A percentile compares a stretch with the other conserved stretches of the same genome.
Conservation (phyloP, 768 basidiomycete genomes). For the Macrolepiota fuliginosa region DNA sequence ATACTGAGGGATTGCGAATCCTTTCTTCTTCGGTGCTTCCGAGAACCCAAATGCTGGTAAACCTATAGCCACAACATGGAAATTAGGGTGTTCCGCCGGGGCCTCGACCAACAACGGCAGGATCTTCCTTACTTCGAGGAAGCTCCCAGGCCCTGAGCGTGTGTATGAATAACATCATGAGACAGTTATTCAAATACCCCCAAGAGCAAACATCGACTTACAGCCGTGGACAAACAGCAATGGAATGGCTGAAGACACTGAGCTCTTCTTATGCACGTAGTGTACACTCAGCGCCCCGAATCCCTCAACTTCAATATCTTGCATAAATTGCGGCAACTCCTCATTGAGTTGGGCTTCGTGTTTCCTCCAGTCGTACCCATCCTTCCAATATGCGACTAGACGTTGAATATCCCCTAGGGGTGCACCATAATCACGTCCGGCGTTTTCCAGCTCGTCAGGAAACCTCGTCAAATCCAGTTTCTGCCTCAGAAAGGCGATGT, state of each 20-base stretch:
- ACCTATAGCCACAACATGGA: slow-evolving; percentile 61
- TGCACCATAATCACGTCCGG: slow-evolving; percentile 37
- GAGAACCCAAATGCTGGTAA: slow-evolving; percentile 67
- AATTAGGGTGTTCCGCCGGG: slow-evolving; percentile 45
- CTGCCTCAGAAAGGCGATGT: slow-evolving; percentile 29
- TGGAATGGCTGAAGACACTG: slow-evolving; percentile 37
- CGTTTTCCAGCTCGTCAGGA: slow-evolving; percentile 41
- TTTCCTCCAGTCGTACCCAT: slow-evolving; percentile 51
- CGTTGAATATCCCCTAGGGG: slow-evolving; percentile 47
- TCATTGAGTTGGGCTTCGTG: slow-evolving; percentile 48
- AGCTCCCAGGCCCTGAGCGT: slow-evolving; percentile 55
- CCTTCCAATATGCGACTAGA: slow-evolving; percentile 43
- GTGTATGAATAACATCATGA: neutral
- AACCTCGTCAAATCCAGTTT: slow-evolving; percentile 40
- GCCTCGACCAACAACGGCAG: slow-evolving; percentile 48
- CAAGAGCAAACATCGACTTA: slow-evolving; percentile 16
- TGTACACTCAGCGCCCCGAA: slow-evolving; percentile 46
- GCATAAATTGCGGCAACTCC: slow-evolving; percentile 52
- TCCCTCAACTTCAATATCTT: slow-evolving; percentile 45
- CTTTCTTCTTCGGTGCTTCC: slow-evolving; percentile 46
- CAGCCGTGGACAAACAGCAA: slow-evolving; percentile 49
- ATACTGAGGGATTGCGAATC: slow-evolving; percentile 44
- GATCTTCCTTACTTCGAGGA: slow-evolving; percentile 56
- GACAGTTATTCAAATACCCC: neutral
- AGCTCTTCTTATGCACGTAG: slow-evolving; percentile 54